These are phyloP conservation scores for Herpetomonas samuelpessoai DNA, from an alignment of 208 protist species.

Conservation along the genomic window DNA sequence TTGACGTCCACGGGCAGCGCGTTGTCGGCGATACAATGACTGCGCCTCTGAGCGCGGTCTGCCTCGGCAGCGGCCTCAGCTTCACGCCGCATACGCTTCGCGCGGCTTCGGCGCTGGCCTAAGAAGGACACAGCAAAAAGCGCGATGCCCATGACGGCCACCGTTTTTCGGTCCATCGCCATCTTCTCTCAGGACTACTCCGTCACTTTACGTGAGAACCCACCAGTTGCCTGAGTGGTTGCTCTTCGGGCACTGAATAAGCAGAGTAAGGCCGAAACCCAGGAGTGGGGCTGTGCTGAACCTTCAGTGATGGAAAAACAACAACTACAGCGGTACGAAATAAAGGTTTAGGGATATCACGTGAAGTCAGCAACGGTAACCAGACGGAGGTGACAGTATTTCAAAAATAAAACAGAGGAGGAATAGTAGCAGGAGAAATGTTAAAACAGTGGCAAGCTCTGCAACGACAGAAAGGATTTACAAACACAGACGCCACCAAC, in stretches of 20 bases:
- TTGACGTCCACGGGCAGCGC: slow-evolving; percentile 8
- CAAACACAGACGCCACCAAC: not conserved
- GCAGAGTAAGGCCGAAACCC: no score
- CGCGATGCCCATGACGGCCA: not conserved
- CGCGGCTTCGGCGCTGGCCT: not conserved
- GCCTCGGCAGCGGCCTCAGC: not conserved
- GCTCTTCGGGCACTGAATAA: no score
- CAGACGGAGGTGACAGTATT: no score
- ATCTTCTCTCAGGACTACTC: no score
- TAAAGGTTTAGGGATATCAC: no score
- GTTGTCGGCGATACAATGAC: not conserved
- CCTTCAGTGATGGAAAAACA: no score
- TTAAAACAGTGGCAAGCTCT: not conserved
- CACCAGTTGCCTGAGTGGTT: no score
- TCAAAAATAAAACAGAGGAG: not conserved
- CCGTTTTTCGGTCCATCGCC: no score
- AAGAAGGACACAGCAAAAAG: not conserved
- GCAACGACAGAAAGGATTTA: not conserved
- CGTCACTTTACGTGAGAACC: no score
- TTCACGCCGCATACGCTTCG: not conserved
- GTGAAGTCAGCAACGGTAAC: no score
- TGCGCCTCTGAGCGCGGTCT: not conserved
- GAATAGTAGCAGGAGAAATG: not conserved
- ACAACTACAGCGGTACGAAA: no score
- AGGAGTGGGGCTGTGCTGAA: no score